Conservation (phyloP, 1,284 basidiomycete genomes). For the Flammula alnicola region DNA sequence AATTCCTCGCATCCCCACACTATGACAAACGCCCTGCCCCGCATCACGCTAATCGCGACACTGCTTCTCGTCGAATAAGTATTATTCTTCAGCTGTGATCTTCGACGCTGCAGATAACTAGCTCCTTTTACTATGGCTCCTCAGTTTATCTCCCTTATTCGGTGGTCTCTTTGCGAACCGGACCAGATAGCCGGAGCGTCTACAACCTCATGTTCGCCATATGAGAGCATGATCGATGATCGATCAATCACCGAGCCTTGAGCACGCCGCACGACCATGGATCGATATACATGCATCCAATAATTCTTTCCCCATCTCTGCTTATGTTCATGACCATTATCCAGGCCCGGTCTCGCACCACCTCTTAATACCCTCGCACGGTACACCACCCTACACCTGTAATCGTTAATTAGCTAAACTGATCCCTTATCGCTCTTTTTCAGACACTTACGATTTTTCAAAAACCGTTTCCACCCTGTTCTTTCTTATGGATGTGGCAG, state of each 20-base stretch:
- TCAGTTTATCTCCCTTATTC: conserved; percentile 8
- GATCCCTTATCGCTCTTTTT: conserved; percentile 4
- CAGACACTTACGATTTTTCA: neutral
- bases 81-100: conserved; percentile 1
- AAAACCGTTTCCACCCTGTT: neutral
- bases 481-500: conserved; percentile 8
- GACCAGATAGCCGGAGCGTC: conserved; percentile 24
- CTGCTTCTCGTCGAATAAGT: conserved; percentile 4
- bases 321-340: too few species aligned
- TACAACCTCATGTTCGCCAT: conserved; percentile 21
- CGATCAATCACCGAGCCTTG: conserved; percentile 33
- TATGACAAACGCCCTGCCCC: conserved; percentile 17
- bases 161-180: conserved; percentile 19
- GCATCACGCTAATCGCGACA: conserved; percentile 17
- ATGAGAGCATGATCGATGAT: conserved; percentile 30
- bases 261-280: conserved; percentile 26
- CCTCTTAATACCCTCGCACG: conserved; percentile 1
- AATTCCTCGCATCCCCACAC: conserved; percentile 16
- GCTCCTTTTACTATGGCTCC: neutral
- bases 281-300: conserved; percentile 25
- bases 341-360: too few species aligned
- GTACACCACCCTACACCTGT: neutral
- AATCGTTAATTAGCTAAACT: conserved; percentile 4
- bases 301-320: neutral
- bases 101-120: conserved; percentile 1